phyloP scores from a whole-genome alignment of 2,329 filamentous ascomycete species.

The Aspergillus arachidicola region DNA sequence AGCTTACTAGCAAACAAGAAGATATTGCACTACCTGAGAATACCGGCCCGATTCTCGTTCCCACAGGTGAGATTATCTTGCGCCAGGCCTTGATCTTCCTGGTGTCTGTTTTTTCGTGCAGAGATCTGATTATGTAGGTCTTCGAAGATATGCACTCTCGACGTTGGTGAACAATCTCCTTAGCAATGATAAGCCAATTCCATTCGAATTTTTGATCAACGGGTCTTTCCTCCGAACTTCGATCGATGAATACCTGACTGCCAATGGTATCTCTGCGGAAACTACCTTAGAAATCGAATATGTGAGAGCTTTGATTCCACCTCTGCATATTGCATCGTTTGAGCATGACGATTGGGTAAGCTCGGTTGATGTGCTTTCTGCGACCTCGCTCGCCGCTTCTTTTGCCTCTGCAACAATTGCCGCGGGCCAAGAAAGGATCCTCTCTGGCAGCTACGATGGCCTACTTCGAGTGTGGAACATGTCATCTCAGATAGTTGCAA shows the following conservation, averaged over 20 bases:
- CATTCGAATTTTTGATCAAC: constrained; percentile 90
- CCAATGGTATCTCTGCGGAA: constrained; percentile 86
- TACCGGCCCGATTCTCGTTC: constrained; percentile 59
- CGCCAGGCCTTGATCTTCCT: not conserved
- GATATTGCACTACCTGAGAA: constrained; percentile 58
- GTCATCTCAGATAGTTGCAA: constrained; percentile 81
- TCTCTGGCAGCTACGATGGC: constrained; percentile 95
- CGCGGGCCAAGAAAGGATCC: constrained; percentile 68
- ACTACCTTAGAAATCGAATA: constrained; percentile 88
- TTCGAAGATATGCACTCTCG: constrained; percentile 62
- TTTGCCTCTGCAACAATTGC: constrained; percentile 56
- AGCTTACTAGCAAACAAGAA: constrained; percentile 55
- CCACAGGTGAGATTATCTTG: constrained; percentile 50
- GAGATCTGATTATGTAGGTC: constrained; percentile 39
- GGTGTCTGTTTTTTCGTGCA: constrained; percentile 9
- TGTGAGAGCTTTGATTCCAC: constrained; percentile 86
- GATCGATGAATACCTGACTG: constrained; percentile 84
- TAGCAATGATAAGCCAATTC: constrained; percentile 54
- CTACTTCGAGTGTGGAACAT: constrained; percentile 86
- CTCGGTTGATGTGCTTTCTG: constrained; percentile 77
- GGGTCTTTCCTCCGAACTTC: constrained; percentile 87
- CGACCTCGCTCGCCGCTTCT: constrained; percentile 61
- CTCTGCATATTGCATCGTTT: constrained; percentile 85
- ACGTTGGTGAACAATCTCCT: constrained; percentile 65
- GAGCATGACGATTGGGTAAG: constrained; percentile 98